Evolutionary conservation across 805 yeast species (phyloP).

Genomic region (Cyberlindnera maclurae): DNA sequence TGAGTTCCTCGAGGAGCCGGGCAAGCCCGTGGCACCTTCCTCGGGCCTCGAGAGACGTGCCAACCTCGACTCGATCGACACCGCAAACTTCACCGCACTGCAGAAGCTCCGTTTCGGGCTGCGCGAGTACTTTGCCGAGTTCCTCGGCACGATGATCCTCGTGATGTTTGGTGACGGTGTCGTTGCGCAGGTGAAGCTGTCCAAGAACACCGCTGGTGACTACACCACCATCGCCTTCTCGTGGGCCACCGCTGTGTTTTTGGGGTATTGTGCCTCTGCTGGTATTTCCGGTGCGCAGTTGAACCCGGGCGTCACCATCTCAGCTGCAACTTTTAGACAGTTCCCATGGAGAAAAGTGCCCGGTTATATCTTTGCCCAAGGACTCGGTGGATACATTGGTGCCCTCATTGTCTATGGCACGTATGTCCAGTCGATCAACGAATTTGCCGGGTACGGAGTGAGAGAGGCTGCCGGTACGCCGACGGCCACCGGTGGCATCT

Average conservation of each 20-base stretch:
- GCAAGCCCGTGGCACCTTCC: constrained; percentile 21
- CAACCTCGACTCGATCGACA: constrained; percentile 9
- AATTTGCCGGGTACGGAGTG: constrained; percentile 28
- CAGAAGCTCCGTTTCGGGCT: constrained; percentile 23
- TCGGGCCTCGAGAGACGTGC: constrained; percentile 24
- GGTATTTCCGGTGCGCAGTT: constrained; percentile 56
- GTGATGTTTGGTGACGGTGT: constrained; percentile 42
- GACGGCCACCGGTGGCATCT: constrained; percentile 34
- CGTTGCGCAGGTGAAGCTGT: constrained; percentile 36
- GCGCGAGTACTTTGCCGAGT: constrained; percentile 46
- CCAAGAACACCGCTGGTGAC: constrained; percentile 32
- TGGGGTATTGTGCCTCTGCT: constrained; percentile 44
- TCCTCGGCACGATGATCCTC: constrained; percentile 41
- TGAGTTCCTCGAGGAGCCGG: constrained; percentile 22
- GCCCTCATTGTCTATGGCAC: constrained; percentile 39
- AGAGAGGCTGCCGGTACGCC: constrained; percentile 23
- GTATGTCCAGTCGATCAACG: constrained; percentile 33
- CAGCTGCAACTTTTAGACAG: constrained; percentile 41
- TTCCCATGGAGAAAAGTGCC: constrained; percentile 44
- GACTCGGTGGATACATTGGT: constrained; percentile 42
- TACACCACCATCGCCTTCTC: constrained; percentile 36
- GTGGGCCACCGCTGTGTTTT: constrained; percentile 50
- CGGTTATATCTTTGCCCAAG: constrained; percentile 39
- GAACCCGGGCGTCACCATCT: constrained; percentile 45
- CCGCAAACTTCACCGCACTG: constrained; percentile 15